phyloP scores from a whole-genome alignment of 2,329 filamentous ascomycete species.

The Fusarium camptoceras region DNA sequence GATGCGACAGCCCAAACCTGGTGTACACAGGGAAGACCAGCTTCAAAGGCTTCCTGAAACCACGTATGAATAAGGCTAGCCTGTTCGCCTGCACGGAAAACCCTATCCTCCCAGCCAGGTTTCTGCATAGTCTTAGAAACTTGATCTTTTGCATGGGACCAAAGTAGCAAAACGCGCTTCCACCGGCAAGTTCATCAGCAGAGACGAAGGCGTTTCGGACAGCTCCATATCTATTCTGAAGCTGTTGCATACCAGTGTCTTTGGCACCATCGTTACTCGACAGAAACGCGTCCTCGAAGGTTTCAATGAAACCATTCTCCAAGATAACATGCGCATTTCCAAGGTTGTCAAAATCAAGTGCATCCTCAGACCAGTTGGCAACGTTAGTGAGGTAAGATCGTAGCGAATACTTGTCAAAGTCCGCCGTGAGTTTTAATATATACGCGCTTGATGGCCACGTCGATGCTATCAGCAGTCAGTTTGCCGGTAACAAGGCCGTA shows the following conservation, averaged over 20 bases:
- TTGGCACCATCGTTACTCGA: neutral
- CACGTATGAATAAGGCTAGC: conserved; percentile 3
- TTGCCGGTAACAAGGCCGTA: neutral
- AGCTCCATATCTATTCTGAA: neutral
- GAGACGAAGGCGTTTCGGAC: neutral
- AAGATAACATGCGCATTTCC: conserved; percentile 1
- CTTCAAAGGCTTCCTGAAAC: conserved; percentile 2
- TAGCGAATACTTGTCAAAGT: neutral
- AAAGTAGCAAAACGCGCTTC: neutral
- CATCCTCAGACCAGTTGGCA: neutral
- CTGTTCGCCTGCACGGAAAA: neutral
- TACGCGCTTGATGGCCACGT: neutral
- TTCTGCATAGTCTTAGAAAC: neutral
- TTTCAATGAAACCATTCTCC: neutral
- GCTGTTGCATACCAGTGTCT: neutral
- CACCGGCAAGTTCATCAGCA: neutral
- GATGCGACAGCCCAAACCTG: conserved; percentile 3
- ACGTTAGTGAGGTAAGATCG: neutral
- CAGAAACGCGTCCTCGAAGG: neutral
- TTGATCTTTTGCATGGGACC: neutral
- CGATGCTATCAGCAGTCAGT: neutral
- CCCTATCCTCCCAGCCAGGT: conserved; percentile 1
- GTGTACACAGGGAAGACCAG: neutral
- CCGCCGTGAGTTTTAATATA: neutral
- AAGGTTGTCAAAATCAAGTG: neutral